A percentile compares a stretch with the other conserved stretches of the same genome.
Conservation (phyloP, 768 basidiomycete genomes). For the Lactarius sp. region DNA sequence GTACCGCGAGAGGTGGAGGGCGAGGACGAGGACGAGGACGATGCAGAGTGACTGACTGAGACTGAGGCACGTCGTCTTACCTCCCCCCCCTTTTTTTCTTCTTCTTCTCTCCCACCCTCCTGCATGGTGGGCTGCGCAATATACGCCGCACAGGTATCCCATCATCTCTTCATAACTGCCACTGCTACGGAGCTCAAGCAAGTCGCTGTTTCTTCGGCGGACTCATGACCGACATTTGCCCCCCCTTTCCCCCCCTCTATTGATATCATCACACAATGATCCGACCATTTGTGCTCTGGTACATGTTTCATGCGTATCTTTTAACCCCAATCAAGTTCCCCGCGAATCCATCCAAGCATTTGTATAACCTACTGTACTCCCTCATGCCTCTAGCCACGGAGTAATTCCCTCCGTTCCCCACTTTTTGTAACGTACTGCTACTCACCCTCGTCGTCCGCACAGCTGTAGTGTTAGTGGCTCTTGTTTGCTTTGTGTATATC, state of each 20-base stretch:
- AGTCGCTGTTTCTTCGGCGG: neutral
- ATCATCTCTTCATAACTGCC: neutral
- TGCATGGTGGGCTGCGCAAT: neutral
- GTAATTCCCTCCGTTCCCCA: neutral
- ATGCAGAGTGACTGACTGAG: neutral
- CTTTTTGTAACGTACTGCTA: neutral
- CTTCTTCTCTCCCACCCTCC: neutral
- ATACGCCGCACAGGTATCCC: neutral
- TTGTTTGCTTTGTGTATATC: constrained; percentile 7
- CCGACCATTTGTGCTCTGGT: neutral
- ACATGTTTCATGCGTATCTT: neutral
- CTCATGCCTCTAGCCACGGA: neutral
- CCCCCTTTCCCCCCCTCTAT: neutral
- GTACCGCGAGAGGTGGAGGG: constrained; percentile 13
- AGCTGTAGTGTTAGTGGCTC: constrained; percentile 13
- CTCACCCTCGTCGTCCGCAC: neutral
- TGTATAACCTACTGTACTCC: neutral
- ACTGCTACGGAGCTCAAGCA: too few species aligned
- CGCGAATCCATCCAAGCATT: neutral
- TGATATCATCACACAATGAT: neutral
- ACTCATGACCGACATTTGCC: neutral
- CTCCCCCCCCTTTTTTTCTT: neutral
- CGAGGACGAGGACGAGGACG: neutral
- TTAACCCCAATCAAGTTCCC: neutral
- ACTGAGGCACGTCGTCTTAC: neutral